phyloP scores from a whole-genome alignment of 805 yeast species.

The Yamadazyma philogaea region DNA sequence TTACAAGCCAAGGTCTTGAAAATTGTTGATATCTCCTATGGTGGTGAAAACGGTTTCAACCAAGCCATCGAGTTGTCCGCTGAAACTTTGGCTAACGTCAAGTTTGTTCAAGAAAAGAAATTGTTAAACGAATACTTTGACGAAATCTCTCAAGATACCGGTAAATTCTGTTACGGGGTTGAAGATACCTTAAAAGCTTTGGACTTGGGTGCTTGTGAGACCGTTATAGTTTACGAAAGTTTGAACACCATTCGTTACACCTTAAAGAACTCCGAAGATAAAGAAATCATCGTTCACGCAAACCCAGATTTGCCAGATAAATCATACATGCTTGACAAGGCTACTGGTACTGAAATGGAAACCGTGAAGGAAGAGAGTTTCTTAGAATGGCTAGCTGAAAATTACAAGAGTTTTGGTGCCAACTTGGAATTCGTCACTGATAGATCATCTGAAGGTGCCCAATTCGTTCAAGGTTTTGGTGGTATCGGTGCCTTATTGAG shows the following conservation, averaged over 20 bases:
- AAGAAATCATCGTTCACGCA: slow-evolving; percentile 68
- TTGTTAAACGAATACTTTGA: slow-evolving; percentile 88
- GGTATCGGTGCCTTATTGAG: slow-evolving; percentile 97
- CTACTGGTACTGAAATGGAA: slow-evolving; percentile 91
- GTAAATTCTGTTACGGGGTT: slow-evolving; percentile 96
- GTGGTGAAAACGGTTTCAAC: slow-evolving; percentile 99
- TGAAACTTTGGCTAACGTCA: slow-evolving; percentile 94
- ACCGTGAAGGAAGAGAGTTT: slow-evolving; percentile 77
- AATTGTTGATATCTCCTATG: slow-evolving; percentile 95
- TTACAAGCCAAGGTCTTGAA: slow-evolving; percentile 82
- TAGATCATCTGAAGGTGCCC: slow-evolving; percentile 97
- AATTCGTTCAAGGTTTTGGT: slow-evolving; percentile 97
- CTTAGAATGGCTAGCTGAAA: slow-evolving; percentile 97
- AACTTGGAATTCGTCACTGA: slow-evolving; percentile 94
- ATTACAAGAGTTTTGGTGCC: slow-evolving; percentile 92
- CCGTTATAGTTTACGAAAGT: slow-evolving; percentile 88
- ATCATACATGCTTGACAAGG: slow-evolving; percentile 73
- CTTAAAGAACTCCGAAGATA: slow-evolving; percentile 78
- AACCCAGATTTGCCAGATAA: slow-evolving; percentile 72
- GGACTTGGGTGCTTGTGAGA: slow-evolving; percentile 95
- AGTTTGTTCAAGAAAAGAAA: slow-evolving; percentile 97
- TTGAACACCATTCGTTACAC: slow-evolving; percentile 81
- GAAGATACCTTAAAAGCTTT: slow-evolving; percentile 95
- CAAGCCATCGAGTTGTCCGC: slow-evolving; percentile 98
- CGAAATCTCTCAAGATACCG: slow-evolving; percentile 96